Percentiles rank a stretch among this genome's conserved stretches.
Conservation (phyloP, 192 early-diverging fungal species). For the Funneliformis mosseae region DNA sequence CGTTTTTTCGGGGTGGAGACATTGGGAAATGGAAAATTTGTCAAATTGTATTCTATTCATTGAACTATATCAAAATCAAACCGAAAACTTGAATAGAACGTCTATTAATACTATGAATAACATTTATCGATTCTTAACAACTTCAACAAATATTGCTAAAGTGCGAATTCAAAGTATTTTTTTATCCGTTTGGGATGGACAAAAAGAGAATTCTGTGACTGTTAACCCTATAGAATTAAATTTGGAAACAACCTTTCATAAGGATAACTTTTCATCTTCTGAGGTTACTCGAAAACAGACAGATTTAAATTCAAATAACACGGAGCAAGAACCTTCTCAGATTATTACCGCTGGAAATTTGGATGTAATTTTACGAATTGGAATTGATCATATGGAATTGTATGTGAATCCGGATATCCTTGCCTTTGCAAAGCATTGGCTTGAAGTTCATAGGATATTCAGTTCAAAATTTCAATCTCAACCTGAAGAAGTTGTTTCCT, state of each 20-base stretch:
- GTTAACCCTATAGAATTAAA: conserved; percentile 40
- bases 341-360: conserved; percentile 42
- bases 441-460: conserved; percentile 58
- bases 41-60: conserved; percentile 50
- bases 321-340: background rate
- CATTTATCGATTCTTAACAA: conserved; percentile 39
- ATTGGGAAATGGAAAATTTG: conserved; percentile 65
- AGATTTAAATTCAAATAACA: background rate
- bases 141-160: conserved; percentile 44
- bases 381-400: conserved; percentile 44
- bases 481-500: background rate
- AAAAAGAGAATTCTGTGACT: conserved; percentile 51
- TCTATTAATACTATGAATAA: conserved; percentile 25
- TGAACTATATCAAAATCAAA: conserved; percentile 45
- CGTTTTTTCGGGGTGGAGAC: conserved; percentile 59
- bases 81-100: conserved; percentile 1
- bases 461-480: conserved; percentile 39
- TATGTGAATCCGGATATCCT: conserved; percentile 55
- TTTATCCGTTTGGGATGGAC: conserved; percentile 54
- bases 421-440: conserved; percentile 58
- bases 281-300: background rate
- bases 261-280: background rate
- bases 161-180: conserved; percentile 45
- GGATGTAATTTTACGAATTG: conserved; percentile 44
- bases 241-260: conserved; percentile 39